These are phyloP conservation scores for Backusella tarrabulga DNA, from an alignment of 192 early-diverging fungal species.

Conservation along the genomic window DNA sequence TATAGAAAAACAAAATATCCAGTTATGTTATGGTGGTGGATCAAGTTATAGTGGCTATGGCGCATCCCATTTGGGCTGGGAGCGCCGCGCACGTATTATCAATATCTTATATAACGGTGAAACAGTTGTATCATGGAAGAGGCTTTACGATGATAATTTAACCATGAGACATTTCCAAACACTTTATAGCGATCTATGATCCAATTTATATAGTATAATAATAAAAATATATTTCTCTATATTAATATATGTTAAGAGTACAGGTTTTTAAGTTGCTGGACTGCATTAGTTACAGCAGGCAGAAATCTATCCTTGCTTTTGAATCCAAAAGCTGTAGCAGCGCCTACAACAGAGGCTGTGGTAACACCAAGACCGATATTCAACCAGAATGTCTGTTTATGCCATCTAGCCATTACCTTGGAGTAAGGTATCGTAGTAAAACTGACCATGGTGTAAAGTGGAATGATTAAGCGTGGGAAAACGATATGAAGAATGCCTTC, in stretches of 20 bases:
- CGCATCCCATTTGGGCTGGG: conserved; percentile 25
- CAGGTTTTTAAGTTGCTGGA: not conserved
- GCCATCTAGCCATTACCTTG: conserved; percentile 52
- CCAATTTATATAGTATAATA: not conserved
- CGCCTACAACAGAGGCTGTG: not conserved
- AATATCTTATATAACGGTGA: conserved; percentile 33
- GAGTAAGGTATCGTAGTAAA: conserved; percentile 90
- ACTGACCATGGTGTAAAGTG: conserved; percentile 95
- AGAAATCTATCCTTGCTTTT: not conserved
- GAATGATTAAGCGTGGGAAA: conserved; percentile 73
- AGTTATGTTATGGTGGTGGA: conserved; percentile 47
- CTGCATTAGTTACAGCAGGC: not conserved
- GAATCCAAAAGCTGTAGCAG: not conserved
- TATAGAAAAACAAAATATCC: conserved; percentile 35
- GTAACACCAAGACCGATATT: conserved; percentile 27
- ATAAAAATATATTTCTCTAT: not conserved
- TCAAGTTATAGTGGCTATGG: conserved; percentile 43
- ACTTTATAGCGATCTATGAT: conserved; percentile 15
- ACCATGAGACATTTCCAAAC: conserved; percentile 39
- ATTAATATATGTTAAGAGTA: not conserved
- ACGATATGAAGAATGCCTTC: conserved; percentile 74
- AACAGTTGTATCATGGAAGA: conserved; percentile 44
- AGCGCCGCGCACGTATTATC: conserved; percentile 41
- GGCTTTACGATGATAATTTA: conserved; percentile 38
- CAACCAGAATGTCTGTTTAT: conserved; percentile 52